Conservation (phyloP, 2,329 filamentous ascomycete genomes). For the Aspergillus versicolor region DNA sequence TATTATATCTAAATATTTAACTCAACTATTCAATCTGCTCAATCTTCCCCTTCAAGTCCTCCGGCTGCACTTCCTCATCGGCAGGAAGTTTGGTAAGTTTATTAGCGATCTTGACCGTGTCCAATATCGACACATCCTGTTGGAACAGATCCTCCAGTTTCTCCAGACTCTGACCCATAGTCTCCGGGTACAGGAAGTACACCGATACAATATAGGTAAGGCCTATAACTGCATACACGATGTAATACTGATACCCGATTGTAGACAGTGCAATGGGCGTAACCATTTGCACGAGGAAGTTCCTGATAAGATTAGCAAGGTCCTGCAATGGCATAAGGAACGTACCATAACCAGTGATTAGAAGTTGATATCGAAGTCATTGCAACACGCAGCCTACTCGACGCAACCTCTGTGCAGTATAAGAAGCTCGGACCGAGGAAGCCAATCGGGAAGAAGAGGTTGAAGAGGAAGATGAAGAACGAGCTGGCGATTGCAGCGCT, state of each 20-base stretch:
- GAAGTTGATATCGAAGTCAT: slow-evolving; percentile 3
- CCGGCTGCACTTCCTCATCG: not conserved
- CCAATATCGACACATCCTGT: not conserved
- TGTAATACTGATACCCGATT: slow-evolving; percentile 9
- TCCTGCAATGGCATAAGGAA: not conserved
- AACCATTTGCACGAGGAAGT: slow-evolving; percentile 9
- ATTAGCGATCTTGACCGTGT: not conserved
- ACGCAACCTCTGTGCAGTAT: slow-evolving; percentile 10
- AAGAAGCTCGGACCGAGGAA: slow-evolving; percentile 7
- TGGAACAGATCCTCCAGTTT: not conserved
- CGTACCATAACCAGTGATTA: slow-evolving; percentile 12
- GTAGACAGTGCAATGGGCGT: slow-evolving; percentile 4
- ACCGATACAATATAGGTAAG: slow-evolving; percentile 9
- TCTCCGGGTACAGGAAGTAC: slow-evolving; percentile 17
- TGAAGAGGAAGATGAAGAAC: slow-evolving; percentile 8
- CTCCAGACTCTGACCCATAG: slow-evolving; percentile 1
- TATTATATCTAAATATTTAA: no score
- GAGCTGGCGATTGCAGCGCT: not conserved
- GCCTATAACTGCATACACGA: slow-evolving; percentile 15
- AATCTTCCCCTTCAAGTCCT: not conserved
- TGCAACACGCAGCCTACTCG: not conserved
- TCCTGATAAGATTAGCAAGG: not conserved
- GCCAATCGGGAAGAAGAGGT: slow-evolving; percentile 7
- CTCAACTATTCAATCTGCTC: not conserved
- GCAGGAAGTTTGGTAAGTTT: not conserved